Percentiles rank a stretch among this genome's conserved stretches.
phyloP scores from a whole-genome alignment of 2,329 filamentous ascomycete species.

The Colletotrichum costaricense region DNA sequence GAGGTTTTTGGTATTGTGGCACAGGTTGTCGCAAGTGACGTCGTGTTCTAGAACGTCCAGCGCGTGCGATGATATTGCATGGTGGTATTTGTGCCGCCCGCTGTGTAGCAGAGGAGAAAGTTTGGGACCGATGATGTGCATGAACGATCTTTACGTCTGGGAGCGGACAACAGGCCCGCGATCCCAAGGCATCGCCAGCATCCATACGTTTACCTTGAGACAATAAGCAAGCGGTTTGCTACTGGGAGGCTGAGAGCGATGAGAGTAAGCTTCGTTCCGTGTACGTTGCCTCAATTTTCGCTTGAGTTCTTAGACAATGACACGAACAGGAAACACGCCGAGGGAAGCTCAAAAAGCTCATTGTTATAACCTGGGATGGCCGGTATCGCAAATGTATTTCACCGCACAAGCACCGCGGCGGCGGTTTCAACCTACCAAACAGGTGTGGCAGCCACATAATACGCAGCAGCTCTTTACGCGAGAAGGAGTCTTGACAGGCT shows the following conservation, averaged over 20 bases:
- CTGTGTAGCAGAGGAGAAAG: background rate
- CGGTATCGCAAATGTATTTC: conserved; percentile 24
- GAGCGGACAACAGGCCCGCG: background rate
- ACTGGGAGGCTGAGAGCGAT: background rate
- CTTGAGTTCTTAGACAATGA: no score
- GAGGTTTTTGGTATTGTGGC: background rate
- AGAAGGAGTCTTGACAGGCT: background rate
- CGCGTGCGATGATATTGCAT: background rate
- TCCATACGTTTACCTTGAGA: background rate
- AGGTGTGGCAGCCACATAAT: background rate
- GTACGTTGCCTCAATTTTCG: no score
- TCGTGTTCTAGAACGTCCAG: conserved; percentile 2
- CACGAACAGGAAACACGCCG: background rate
- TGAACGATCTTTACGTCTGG: background rate
- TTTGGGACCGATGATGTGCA: conserved; percentile 24
- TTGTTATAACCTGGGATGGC: background rate
- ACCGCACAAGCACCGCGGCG: background rate
- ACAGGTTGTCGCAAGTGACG: background rate
- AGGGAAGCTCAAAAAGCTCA: background rate
- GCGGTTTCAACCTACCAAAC: background rate
- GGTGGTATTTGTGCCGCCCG: background rate
- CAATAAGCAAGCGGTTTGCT: background rate
- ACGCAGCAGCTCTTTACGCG: background rate
- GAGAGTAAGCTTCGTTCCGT: background rate
- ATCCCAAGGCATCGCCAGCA: background rate